Percentiles rank a stretch among this genome's conserved stretches.
Conservation (phyloP, 2,329 filamentous ascomycete species). For the Penicillium sp. region DNA sequence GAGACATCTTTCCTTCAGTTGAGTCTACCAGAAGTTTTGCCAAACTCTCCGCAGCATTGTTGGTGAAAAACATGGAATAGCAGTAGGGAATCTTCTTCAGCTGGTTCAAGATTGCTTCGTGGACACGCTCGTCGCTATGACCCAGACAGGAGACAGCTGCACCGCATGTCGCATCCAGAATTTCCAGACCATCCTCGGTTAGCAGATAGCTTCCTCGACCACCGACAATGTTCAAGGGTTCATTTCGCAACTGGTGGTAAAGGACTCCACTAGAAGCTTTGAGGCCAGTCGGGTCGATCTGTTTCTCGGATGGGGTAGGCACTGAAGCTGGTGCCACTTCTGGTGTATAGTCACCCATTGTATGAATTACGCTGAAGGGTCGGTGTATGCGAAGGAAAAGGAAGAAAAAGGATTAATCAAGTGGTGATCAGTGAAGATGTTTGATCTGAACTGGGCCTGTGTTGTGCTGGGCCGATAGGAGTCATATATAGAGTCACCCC, state of each 20-base stretch:
- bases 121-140: slow-evolving; percentile 60
- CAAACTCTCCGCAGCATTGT: slow-evolving; percentile 50
- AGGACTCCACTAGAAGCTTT: slow-evolving; percentile 39
- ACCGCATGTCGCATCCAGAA: slow-evolving; percentile 69
- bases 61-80: slow-evolving; percentile 56
- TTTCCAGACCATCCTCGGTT: slow-evolving; percentile 50
- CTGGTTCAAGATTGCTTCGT: slow-evolving; percentile 58
- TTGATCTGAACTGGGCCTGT: neutral
- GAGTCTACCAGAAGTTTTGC: slow-evolving; percentile 48
- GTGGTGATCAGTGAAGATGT: neutral
- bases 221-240: slow-evolving; percentile 44
- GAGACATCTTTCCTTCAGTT: slow-evolving; percentile 51
- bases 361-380: neutral
- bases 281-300: neutral
- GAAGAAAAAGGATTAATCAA: neutral
- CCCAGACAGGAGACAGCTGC: slow-evolving; percentile 71
- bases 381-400: neutral
- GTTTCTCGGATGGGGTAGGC: neutral
- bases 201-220: slow-evolving; percentile 49
- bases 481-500: neutral
- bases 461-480: neutral
- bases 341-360: slow-evolving; percentile 23
- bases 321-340: neutral
- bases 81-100: slow-evolving; percentile 57
- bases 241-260: slow-evolving; percentile 47